Evolutionary conservation across 345 rosid species (phyloP), one percentile per base, ranked within the genome.

Genomic region (Sonneratia caseolaris): DNA sequence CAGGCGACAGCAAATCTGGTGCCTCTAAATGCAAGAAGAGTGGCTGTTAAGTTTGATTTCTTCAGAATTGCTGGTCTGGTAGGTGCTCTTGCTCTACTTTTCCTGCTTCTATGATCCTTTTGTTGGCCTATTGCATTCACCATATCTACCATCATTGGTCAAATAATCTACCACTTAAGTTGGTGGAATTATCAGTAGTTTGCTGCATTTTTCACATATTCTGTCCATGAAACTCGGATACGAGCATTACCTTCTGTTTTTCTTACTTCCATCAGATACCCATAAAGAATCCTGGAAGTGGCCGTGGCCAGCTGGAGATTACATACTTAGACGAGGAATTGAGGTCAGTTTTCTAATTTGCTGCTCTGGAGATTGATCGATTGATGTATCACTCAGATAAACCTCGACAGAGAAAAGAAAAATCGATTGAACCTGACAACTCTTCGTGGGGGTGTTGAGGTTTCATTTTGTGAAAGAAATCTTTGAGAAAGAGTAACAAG

Each of bases 1-100:
- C 73, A 94, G 97, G 97, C 89, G 45, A 94, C 97, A 18, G 98
- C 96, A 69, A 88, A 91, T 76, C 74, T 94, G 37, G 90, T 79
- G 18, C 98, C 97, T 66, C 73, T 94, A 67, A 91, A 82, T 81
- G 56, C 90, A 8, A 87, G 69, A 76, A 91, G 86, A 73, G 97
- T 88, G 49, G 96, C 97, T 68, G 97, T 94, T 42, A 82, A 94
- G 68, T 91, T 94, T 53, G 91, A 89, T 73, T 67, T 62, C 67
- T 94, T 94, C 80, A 94, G 86, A 74, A 89, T 91, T 27, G 87
- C 74, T 0, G 90, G 96, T 72, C 77, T 94, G 83, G 98, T 90
- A 79, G 75, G 94, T 76, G 35, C 43, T 3, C 12, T 22, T n/a
- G 18, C 66, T 27, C 27, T 6, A 62, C 19, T 24, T 21, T 68